Evolutionary conservation across 1,284 basidiomycete genomes (phyloP).

Genomic region (Rhodotorula sp.): DNA sequence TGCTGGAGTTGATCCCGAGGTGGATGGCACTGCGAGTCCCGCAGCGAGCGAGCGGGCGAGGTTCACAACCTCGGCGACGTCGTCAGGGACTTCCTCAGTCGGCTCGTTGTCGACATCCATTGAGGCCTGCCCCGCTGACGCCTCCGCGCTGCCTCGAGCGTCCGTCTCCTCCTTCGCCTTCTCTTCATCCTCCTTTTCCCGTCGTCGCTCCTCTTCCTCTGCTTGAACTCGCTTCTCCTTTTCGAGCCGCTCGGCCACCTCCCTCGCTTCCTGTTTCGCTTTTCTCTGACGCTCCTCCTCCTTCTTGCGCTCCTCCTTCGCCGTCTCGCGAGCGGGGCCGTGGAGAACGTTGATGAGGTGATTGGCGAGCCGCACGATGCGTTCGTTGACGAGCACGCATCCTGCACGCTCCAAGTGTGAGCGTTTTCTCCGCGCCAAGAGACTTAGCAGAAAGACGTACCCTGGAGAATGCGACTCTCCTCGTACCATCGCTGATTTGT

Average conservation of each 20-base stretch:
- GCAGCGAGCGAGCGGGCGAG: slow-evolving; percentile 44
- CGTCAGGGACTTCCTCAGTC: slow-evolving; percentile 29
- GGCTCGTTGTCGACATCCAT: slow-evolving; percentile 20
- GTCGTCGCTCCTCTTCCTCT: slow-evolving; percentile 46
- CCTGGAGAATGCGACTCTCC: slow-evolving; percentile 77
- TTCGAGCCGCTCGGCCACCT: slow-evolving; percentile 45
- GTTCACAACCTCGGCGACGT: slow-evolving; percentile 42
- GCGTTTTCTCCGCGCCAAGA: not conserved
- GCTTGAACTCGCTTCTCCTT: slow-evolving; percentile 45
- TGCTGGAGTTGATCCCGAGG: slow-evolving; percentile 37
- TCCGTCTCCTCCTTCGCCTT: slow-evolving; percentile 47
- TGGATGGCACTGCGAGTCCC: slow-evolving; percentile 43
- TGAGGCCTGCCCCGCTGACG: not conserved
- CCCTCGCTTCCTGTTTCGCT: slow-evolving; percentile 43
- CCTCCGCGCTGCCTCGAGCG: slow-evolving; percentile 38
- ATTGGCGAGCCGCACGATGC: slow-evolving; percentile 66
- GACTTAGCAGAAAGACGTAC: slow-evolving; percentile 55
- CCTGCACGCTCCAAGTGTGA: not conserved
- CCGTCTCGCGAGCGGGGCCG: slow-evolving; percentile 68
- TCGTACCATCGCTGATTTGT: slow-evolving; percentile 90
- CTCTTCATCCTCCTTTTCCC: slow-evolving; percentile 43
- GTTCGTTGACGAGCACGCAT: slow-evolving; percentile 55
- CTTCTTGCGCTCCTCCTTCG: slow-evolving; percentile 46
- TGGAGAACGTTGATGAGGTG: slow-evolving; percentile 76
- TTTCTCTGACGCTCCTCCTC: slow-evolving; percentile 46